Base-by-base conservation (phyloP, 2,329 filamentous ascomycete genomes). In the Trichoderma cornu-damae region DNA sequence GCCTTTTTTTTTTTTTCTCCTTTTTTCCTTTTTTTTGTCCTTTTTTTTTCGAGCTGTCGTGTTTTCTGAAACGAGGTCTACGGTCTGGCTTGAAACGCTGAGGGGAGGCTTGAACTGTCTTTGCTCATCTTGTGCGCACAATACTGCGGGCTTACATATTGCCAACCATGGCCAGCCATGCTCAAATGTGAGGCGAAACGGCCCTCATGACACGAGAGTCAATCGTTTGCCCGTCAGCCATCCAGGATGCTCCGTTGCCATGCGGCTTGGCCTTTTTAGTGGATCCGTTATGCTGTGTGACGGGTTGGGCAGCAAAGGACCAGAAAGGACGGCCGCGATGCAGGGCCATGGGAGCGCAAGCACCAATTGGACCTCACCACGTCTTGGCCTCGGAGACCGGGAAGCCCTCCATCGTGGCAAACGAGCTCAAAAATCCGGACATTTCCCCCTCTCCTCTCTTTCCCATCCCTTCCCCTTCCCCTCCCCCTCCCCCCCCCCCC, bases 271-370 rank as follows among this genome's bases (percentile, higher is more conserved):
- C 42, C n/a, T 18, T 37, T 37, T 24, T 37, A 34, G 57, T 51
- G 59, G 55, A 55, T 50, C 59, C 35, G 37, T 53, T 35, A 50
- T 52, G 55, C 34, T 7, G 28, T 30, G 48, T 38, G 14, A 42
- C 26, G 16, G 26, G 37, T 68, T 65, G 66, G 66, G 66, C 65
- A 67, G 59, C 65, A 66, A 65, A 44, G 9, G 22, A 32, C 34
- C 51, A 42, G 40, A 32, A n/a, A 63, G 49, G 57, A 49, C 44
- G 59, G 56, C 63, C 44, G 48, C 37, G 28, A 46, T 46, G 51
- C 51, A 46, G 46, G 37, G 7, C n/a, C 44, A 47, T 24, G 57
- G 57, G 26, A 38, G 34, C 16, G 16, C 38, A 28, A n/a, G 47
- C 50, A 53, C 50, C 63, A 68, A 67, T 67, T 60, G 58, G 32